Percentiles rank a stretch among this genome's conserved stretches.
phyloP scores from a whole-genome alignment of 1,284 basidiomycete genomes.

The Vanrija sp. region DNA sequence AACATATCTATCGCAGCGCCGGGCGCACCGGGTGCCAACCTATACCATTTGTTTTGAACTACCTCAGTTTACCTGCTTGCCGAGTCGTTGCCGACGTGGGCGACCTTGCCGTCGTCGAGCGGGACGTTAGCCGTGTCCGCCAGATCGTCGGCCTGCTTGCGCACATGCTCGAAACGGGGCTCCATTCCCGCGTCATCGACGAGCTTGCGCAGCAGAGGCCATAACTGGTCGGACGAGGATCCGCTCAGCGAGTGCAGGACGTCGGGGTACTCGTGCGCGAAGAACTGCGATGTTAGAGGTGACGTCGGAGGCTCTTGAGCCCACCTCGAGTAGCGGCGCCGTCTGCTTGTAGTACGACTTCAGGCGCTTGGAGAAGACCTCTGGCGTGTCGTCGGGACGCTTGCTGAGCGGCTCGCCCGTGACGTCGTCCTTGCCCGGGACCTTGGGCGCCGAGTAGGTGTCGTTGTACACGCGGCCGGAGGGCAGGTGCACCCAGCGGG shows the following conservation, averaged over 20 bases:
- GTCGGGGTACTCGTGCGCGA: constrained; percentile 56
- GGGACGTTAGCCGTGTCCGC: constrained; percentile 28
- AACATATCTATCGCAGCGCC: no score
- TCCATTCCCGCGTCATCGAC: constrained; percentile 42
- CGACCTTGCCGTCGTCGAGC: constrained; percentile 13
- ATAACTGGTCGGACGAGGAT: constrained; percentile 72
- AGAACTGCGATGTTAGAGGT: constrained; percentile 56
- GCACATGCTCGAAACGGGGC: constrained; percentile 29
- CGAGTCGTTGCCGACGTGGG: constrained; percentile 5
- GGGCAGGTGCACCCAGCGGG: constrained; percentile 89
- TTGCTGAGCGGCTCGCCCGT: constrained; percentile 87
- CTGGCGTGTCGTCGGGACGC: constrained; percentile 88
- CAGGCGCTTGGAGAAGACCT: constrained; percentile 76
- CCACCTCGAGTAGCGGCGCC: constrained; percentile 66
- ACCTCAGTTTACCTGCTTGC: background rate
- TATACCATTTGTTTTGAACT: background rate
- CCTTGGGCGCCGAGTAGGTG: constrained; percentile 83
- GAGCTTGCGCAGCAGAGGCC: constrained; percentile 44
- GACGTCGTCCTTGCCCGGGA: constrained; percentile 80
- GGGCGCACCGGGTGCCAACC: background rate
- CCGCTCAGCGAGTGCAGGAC: constrained; percentile 74
- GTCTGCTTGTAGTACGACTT: constrained; percentile 81
- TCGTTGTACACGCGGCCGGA: constrained; percentile 93
- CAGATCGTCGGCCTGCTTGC: constrained; percentile 46
- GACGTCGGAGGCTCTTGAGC: background rate